Evolutionary conservation across 768 basidiomycete genomes (phyloP), one percentile per base, ranked within the genome.

Genomic region (Auricularia sp.): DNA sequence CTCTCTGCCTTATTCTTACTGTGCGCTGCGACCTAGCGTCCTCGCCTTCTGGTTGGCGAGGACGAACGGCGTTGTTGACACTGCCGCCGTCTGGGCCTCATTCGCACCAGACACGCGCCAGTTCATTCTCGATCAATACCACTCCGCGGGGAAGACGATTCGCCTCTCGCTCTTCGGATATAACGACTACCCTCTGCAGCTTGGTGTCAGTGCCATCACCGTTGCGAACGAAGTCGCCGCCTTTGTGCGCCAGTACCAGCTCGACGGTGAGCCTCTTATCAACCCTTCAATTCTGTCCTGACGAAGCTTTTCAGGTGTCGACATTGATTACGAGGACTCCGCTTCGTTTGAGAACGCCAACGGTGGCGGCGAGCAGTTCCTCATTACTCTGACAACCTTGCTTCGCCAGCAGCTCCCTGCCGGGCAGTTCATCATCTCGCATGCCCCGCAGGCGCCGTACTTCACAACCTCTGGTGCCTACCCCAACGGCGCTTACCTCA

Each of bases 381-480:
- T 67, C 33, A 66, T 63, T 18, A 66, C 62, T 5, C 59, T 66
- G 33, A 66, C 62, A 7, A 35, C 36, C 7, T 39, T 63, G 16
- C 65, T 67, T 18, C 54, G 67, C 16, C 35, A 23, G n/a, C 21
- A 51, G 53, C 64, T 67, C 29, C 62, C 62, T 7, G 4, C 58
- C 3, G 47, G 35, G 8, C 54, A 44, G 36, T 66, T 61, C 42
- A 36, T 63, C 12, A 35, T 61, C 33, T 63, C 64, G 23, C 65
- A 62, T 43, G 65, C 61, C 18, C n/a, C 81, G 83, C 72, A 70
- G 80, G 70, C 59, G 35, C 63, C 66, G 58, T 14, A 58, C 65
- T 47, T 66, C 56, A 10, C 21, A 35, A 11, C n/a, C 34, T 23
- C 47, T n/a, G 51, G 23, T 36, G 21, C 16, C 3, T 63, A 61